A percentile compares a stretch with the other conserved stretches of the same genome.
phyloP scores from a whole-genome alignment of 2,329 filamentous ascomycete genomes.

The Paecilomyces dactylethromorphus region DNA sequence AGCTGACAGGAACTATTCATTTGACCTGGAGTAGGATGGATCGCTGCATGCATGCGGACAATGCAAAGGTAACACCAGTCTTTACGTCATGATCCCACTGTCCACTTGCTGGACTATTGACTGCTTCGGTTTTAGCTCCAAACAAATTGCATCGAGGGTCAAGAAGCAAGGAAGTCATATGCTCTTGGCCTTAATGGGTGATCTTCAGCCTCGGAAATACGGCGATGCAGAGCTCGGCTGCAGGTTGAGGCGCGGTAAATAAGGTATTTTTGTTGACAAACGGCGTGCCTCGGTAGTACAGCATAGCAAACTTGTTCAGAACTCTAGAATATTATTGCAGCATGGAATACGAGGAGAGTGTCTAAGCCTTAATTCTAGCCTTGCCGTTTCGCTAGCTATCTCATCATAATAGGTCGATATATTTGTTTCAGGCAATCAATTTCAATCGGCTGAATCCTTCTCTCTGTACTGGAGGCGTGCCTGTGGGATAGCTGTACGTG shows the following conservation, averaged over 20 bases:
- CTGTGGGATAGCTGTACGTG: too few relatives aligned
- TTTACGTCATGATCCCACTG: background rate
- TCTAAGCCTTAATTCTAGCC: too few relatives aligned
- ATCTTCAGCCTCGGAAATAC: background rate
- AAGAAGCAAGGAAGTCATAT: background rate
- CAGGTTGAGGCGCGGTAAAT: background rate
- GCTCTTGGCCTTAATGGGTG: background rate
- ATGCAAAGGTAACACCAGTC: background rate
- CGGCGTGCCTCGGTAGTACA: too few relatives aligned
- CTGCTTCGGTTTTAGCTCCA: background rate
- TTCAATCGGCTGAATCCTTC: too few relatives aligned
- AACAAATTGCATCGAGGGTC: background rate
- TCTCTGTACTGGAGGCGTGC: too few relatives aligned
- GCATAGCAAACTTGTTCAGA: too few relatives aligned
- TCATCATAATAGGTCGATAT: too few relatives aligned
- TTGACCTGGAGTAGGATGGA: background rate
- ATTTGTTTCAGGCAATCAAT: too few relatives aligned
- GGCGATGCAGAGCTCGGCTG: background rate
- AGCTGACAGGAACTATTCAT: background rate
- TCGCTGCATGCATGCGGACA: background rate
- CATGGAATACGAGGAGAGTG: too few relatives aligned
- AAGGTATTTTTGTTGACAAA: background rate
- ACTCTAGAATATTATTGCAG: too few relatives aligned
- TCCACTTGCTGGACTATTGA: background rate
- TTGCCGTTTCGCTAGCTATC: too few relatives aligned